phyloP scores from a whole-genome alignment of 306 rosid species.

The Quercus wislizeni region DNA sequence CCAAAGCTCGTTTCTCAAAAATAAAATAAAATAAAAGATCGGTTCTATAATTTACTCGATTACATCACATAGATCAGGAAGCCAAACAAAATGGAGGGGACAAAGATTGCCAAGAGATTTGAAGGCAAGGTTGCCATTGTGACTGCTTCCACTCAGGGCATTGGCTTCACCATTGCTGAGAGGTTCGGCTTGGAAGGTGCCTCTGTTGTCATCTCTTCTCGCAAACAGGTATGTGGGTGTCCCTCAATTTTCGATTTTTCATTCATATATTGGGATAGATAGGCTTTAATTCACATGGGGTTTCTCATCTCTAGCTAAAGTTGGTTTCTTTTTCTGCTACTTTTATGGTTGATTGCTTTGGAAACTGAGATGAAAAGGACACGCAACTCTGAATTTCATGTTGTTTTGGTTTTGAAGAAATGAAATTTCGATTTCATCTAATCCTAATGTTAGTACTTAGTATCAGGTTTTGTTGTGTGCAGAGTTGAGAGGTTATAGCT shows the following conservation, averaged over 20 bases:
- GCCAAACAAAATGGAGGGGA: constrained; percentile 36
- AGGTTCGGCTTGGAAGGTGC: constrained; percentile 95
- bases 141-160: constrained; percentile 98
- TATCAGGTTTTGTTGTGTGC: too few species aligned
- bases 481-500: too few species aligned
- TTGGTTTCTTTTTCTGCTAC: neutral
- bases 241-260: neutral
- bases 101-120: constrained; percentile 55
- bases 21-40: too few species aligned
- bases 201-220: constrained; percentile 84
- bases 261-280: neutral
- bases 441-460: too few species aligned
- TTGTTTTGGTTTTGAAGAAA: neutral
- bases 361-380: neutral
- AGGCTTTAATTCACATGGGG: neutral
- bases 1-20: too few species aligned
- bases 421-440: too few species aligned
- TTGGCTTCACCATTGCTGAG: constrained; percentile 78
- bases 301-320: neutral
- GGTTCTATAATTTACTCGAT: too few species aligned
- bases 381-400: neutral
- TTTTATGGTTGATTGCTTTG: neutral
- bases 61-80: too few species aligned
- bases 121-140: constrained; percentile 74
- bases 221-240: constrained; percentile 54